Percentiles rank a stretch among this genome's conserved stretches.
Evolutionary conservation across 768 basidiomycete species (phyloP).

Genomic region (Pilatotrama ljubarskyi): DNA sequence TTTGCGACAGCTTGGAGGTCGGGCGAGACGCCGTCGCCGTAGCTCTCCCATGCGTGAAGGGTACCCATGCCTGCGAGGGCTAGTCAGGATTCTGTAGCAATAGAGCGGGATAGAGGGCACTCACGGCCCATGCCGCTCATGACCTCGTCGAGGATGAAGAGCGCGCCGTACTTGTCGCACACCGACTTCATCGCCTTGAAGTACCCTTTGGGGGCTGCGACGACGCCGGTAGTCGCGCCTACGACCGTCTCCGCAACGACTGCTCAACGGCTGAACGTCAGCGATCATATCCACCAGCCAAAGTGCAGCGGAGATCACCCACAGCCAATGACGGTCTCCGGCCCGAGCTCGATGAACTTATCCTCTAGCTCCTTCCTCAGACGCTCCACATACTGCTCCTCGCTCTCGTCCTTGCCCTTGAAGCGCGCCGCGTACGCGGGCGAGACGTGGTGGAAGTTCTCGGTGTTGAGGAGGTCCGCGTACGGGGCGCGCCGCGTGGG

Average conservation of each 20-base stretch:
- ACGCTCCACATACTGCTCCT: slow-evolving; percentile 77
- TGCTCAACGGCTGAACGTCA: slow-evolving; percentile 30
- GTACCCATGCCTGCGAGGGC: slow-evolving; percentile 72
- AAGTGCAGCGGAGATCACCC: slow-evolving; percentile 35
- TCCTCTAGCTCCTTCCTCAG: slow-evolving; percentile 80
- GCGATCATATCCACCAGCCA: not conserved
- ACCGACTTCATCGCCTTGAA: slow-evolving; percentile 84
- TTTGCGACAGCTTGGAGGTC: slow-evolving; percentile 91
- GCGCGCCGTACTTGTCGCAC: slow-evolving; percentile 66
- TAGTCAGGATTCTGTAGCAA: not conserved
- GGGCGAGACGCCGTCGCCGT: slow-evolving; percentile 74
- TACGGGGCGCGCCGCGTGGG: slow-evolving; percentile 70
- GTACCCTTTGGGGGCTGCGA: slow-evolving; percentile 80
- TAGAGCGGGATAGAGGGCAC: slow-evolving; percentile 30
- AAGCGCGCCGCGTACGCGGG: slow-evolving; percentile 88
- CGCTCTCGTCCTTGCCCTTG: slow-evolving; percentile 64
- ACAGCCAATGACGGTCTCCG: slow-evolving; percentile 83
- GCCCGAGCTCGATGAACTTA: slow-evolving; percentile 81
- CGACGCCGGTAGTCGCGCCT: slow-evolving; percentile 78
- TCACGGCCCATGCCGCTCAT: slow-evolving; percentile 91
- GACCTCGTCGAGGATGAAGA: slow-evolving; percentile 89
- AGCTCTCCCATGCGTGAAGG: slow-evolving; percentile 82
- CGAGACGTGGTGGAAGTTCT: slow-evolving; percentile 81
- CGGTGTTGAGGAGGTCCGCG: slow-evolving; percentile 58
- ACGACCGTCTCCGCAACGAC: slow-evolving; percentile 87